A percentile compares a stretch with the other conserved stretches of the same genome.
These are phyloP conservation scores for Olyra latifolia DNA, from an alignment of 176 grass and related monocot genomes.

Conservation along the genomic window DNA sequence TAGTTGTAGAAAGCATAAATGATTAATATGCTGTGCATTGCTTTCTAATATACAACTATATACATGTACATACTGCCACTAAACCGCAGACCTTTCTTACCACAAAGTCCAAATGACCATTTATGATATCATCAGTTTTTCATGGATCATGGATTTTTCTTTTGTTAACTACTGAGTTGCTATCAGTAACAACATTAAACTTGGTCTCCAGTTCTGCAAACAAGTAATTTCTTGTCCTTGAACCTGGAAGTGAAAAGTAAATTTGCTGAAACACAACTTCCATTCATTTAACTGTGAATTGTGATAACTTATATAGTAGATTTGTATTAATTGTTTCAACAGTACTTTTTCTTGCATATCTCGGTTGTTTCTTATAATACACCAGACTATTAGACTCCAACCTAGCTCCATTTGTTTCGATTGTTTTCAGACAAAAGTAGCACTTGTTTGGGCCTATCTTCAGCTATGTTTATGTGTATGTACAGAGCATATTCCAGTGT, in stretches of 20 bases:
- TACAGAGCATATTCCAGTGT: slow-evolving; percentile 65
- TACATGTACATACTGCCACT: background rate
- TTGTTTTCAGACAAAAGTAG: background rate
- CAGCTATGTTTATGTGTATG: slow-evolving; percentile 23
- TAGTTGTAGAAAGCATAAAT: background rate
- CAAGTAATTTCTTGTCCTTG: background rate
- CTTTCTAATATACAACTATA: background rate
- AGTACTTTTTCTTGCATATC: background rate
- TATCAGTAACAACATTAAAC: background rate
- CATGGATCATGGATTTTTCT: background rate
- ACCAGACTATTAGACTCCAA: background rate
- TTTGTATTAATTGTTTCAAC: background rate
- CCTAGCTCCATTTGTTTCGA: background rate
- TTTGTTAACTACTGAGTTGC: background rate
- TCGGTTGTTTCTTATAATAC: background rate
- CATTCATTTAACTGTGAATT: slow-evolving; percentile 12
- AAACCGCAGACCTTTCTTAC: background rate
- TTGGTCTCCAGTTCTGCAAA: background rate
- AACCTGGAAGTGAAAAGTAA: background rate
- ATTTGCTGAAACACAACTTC: background rate
- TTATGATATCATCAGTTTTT: background rate
- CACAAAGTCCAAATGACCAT: background rate
- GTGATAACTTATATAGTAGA: background rate
- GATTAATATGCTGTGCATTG: background rate
- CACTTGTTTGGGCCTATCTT: slow-evolving; percentile 1